A percentile compares a stretch with the other conserved stretches of the same genome.
Conservation (phyloP, 352 stramenopile genomes). For the Pseudoperonospora humuli region DNA sequence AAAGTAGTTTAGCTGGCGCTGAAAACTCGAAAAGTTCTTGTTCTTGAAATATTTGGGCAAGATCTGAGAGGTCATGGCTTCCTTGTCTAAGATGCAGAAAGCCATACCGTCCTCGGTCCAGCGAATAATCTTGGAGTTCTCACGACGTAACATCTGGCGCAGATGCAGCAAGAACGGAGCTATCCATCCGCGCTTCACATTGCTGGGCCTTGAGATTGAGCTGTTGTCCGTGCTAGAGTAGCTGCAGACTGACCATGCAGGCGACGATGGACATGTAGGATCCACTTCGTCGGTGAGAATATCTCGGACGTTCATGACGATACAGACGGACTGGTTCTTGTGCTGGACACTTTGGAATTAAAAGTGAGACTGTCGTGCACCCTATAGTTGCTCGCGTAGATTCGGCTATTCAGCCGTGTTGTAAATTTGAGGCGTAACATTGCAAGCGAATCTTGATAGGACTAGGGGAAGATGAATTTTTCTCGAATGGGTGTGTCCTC, state of each 20-base stretch:
- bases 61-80: constrained; percentile 80
- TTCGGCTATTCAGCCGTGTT: constrained; percentile 19
- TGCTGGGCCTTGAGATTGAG: constrained; percentile 12
- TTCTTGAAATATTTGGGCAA: constrained; percentile 94
- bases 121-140: constrained; percentile 71
- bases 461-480: neutral
- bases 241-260: constrained; percentile 30
- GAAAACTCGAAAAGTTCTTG: constrained; percentile 93
- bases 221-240: constrained; percentile 5
- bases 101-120: constrained; percentile 70
- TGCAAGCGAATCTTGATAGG: constrained; percentile 7
- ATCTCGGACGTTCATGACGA: constrained; percentile 39
- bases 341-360: constrained; percentile 13
- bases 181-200: constrained; percentile 59
- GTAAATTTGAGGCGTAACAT: neutral
- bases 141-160: constrained; percentile 76
- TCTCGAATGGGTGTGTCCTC: too few relatives aligned
- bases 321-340: neutral
- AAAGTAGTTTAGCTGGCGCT: constrained; percentile 95
- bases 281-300: constrained; percentile 20
- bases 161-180: constrained; percentile 82
- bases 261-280: constrained; percentile 27
- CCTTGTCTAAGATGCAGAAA: constrained; percentile 84
- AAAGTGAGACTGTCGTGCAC: constrained; percentile 46
- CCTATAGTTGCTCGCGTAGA: constrained; percentile 44